Base-by-base conservation (phyloP, 202 grass and related monocot species). In the Alloteropsis angusta region DNA sequence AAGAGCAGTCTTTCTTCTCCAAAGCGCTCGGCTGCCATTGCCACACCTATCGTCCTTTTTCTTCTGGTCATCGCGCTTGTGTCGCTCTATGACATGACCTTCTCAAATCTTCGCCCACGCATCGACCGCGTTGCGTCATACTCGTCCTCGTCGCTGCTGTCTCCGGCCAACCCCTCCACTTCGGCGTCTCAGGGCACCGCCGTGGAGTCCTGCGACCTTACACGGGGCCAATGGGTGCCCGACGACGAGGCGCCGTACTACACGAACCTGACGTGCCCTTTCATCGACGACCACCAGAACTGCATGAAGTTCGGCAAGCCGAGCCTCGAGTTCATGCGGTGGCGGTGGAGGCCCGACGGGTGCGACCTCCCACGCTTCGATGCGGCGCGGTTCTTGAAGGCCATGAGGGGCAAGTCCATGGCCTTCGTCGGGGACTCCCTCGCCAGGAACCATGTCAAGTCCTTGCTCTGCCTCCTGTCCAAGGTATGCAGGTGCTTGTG, bases 261-360 rank as follows among this genome's bases (percentile, higher is more conserved):
- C 80, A 79, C 88, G 17, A 93, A 88, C 83, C 25, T 71, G 52
- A 93, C 85, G 22, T 93, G 91, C 80, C 80, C 72, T 9, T 60
- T 84, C 71, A 91, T 94, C 86, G 88, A 91, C 68, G 88, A 89
- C 43, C 88, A 63, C 83, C 92, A 94, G 88, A 94, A 94, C 77
- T 94, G 92, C 88, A 80, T 87, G 60, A 91, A 78, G 83, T 86
- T 84, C 48, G 88, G 88, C 21, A 85, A 85, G 79, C 85, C 88
- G 5, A 87, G 87, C 80, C 45, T 80, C 21, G 85, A 88, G 54
- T 93, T 86, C 70, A 7, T 93, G 77, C 61, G 62, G 10, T 93
- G 88, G 88, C 75, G 80, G 72, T 93, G 91, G 91, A 15, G 16
- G 65, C 88, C 91, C 0, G 75, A 86, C 30, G 70, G 71, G 44